Evolutionary conservation across 177 flowering plant species (phyloP), one percentile per base, ranked within the genome.

Genomic region (Vitis hybrid): DNA sequence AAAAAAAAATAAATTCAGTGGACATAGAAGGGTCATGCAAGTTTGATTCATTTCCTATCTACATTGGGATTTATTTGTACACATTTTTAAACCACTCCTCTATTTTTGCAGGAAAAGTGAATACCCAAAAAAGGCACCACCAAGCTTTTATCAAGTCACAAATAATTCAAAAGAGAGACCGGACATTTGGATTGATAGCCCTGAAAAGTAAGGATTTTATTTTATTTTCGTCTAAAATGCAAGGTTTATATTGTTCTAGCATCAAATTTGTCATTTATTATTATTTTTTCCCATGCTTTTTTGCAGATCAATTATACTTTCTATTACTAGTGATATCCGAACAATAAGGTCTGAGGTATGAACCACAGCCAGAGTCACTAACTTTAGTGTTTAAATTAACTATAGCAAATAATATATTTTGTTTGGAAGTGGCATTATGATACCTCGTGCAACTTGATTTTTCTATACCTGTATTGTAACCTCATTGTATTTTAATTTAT

Each of bases 171-270:
- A 92, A 80, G 99, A 93, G 82, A 89, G 99, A 75, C 99, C 99
- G 15, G 99, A 95, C 88, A 98, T 95, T 70, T 93, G 99, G 99
- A 80, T 95, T 78, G 98, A 90, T 8, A 91, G 92, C 83, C 99
- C 99, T 68, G 99, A 95, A 78, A 95, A 90, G 94, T 93, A 48
- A 83, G 86, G 56, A 73, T 52, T 61, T 18, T n/a, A 18, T 10
- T 56, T 18, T 39, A n/a, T 2, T 19, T 60, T 19, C 26, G 45
- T 64, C 19, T 68, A 8, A 48, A 60, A 3, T 49, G 52, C 26
- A 54, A 60, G 10, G 18, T 9, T 8, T 32, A 34, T 56, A 11
- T 11, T 57, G 56, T 59, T 32, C 55, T 64, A 2, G 48, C 39
- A 65, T 23, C 23, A 39, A 39, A 39, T 6, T 4, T 39, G 9